Evolutionary conservation across 164 flowering plant genomes (phyloP).

Genomic region (Houttuynia cordata): DNA sequence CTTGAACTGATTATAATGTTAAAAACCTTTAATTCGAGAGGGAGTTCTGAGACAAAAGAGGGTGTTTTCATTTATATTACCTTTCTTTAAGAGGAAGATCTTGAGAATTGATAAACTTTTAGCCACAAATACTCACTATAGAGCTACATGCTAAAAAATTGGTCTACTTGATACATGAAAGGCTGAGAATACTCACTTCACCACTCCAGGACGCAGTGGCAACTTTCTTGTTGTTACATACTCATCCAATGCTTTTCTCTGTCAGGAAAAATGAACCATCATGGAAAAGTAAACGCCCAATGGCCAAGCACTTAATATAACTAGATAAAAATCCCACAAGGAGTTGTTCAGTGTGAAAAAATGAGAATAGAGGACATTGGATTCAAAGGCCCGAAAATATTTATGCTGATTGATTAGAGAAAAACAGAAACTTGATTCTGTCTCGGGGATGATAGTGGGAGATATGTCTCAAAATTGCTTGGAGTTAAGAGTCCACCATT

Average conservation of each 20-base stretch:
- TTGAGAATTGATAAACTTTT: not conserved
- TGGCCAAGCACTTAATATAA: not conserved
- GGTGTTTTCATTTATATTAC: not conserved
- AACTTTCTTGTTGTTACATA: conserved; percentile 35
- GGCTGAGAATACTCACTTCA: conserved; percentile 40
- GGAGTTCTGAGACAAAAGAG: not conserved
- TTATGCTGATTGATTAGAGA: too few relatives aligned
- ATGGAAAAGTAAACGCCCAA: not conserved
- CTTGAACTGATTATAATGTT: not conserved
- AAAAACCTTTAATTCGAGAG: not conserved
- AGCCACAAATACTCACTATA: not conserved
- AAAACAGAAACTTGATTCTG: too few relatives aligned
- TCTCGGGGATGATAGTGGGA: too few relatives aligned
- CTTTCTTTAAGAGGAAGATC: not conserved
- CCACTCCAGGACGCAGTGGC: conserved; percentile 76
- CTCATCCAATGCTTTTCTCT: conserved; percentile 81
- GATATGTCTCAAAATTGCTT: too few relatives aligned
- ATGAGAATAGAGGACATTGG: too few relatives aligned
- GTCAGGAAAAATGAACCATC: conserved; percentile 16
- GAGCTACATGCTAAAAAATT: not conserved
- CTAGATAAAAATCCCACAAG: not conserved
- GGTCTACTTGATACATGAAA: not conserved
- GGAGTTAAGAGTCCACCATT: not conserved
- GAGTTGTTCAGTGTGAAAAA: too few relatives aligned
- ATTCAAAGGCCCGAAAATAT: too few relatives aligned